Evolutionary conservation across 495 filamentous ascomycete genomes (phyloP).

Genomic region (Penicillium waksmanii): DNA sequence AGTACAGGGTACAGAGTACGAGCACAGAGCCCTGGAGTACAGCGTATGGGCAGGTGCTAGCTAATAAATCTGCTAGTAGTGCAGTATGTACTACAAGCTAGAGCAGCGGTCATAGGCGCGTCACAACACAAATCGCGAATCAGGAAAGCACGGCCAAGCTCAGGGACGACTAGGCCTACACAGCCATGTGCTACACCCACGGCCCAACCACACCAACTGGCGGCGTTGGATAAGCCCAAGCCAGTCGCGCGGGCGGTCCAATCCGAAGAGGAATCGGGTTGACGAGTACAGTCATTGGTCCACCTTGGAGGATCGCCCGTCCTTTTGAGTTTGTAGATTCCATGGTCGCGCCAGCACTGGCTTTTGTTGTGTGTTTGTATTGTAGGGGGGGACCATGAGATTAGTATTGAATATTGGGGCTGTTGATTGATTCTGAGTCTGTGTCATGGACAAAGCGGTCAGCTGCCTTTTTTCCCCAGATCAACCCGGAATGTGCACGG

Average conservation of each 20-base stretch:
- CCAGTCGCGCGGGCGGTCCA: conserved; percentile 27
- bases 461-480: conserved; percentile 2
- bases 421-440: neutral
- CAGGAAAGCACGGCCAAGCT: neutral
- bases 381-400: neutral
- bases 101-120: conserved; percentile 1
- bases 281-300: conserved; percentile 29
- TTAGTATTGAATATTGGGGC: too few species aligned
- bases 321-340: conserved; percentile 30
- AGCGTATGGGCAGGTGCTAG: too few species aligned
- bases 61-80: too few species aligned
- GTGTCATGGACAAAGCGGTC: neutral
- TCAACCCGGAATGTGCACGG: conserved; percentile 8
- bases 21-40: too few species aligned
- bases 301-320: conserved; percentile 29
- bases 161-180: neutral
- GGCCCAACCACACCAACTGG: conserved; percentile 32
- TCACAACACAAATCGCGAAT: neutral
- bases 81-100: neutral
- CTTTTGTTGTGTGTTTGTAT: conserved; percentile 4
- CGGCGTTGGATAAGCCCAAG: conserved; percentile 33
- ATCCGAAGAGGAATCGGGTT: conserved; percentile 19
- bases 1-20: too few species aligned
- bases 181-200: conserved; percentile 16
- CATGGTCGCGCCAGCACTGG: conserved; percentile 17